Base-by-base conservation (phyloP, 2,329 filamentous ascomycete genomes). In the Trichoderma hamatum region DNA sequence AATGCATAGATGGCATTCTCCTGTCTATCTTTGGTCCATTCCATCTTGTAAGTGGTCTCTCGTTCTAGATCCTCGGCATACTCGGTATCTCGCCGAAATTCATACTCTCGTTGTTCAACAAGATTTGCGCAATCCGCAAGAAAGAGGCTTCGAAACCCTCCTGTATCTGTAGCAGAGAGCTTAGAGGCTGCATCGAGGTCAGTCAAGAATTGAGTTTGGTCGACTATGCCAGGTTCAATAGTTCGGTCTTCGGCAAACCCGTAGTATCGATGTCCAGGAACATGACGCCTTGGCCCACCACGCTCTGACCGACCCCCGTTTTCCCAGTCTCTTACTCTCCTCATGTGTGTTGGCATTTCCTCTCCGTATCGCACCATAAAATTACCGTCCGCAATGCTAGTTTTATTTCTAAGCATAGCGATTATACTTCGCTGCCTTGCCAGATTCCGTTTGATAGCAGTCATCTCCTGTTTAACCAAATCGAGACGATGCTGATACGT, bases 1-100 rank as follows among this genome's bases (percentile, higher is more conserved):
- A 85, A 85, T 51, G 81, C 82, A 70, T 84, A 84, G 61, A 85
- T 82, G 58, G 83, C 82, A 46, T 80, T 80, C 67, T 84, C 83
- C 66, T 85, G 82, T 19, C 80, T 76, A 72, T 83, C 82, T 60
- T 82, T 82, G 24, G 79, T 81, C 51, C 76, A 78, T 67, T 80
- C 76, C 64, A 82, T 76, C 62, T 80, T 80, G 70, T 79, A 81
- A 13, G 69, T 71, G 34, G 77, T 71, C 28, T 74, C 73, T 11
- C 74, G 73, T 68, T 78, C 75, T 11, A 80, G 71, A 68, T 78
- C 75, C 6, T 74, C 73, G 10, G 74, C 75, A 51, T 77, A 78
- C 21, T 79, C 75, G 5, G 72, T 72, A 52, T 76, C 74, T 5
- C 74, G 75, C 49, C 72, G 71, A 58, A 79, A 77, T 67, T 80